Base-by-base conservation (phyloP, 1,139 yeast species). In the Chernovozyma aurita region DNA sequence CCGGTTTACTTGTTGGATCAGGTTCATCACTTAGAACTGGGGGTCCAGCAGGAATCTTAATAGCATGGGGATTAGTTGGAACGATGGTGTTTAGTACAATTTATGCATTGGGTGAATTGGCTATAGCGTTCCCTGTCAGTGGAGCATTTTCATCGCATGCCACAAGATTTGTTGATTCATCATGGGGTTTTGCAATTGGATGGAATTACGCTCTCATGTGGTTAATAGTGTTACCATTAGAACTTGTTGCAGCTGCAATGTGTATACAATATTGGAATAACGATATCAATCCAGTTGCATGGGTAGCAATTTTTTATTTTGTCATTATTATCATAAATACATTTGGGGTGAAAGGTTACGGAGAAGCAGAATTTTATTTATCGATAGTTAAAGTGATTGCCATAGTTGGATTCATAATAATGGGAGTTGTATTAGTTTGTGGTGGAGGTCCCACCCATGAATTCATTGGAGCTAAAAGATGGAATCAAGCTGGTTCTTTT, bases 61-160 rank as follows among this genome's bases (percentile, higher is more conserved):
- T 81, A 39, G 88, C 88, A 39, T 85, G 80, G 53, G 75, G 76
- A 35, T 60, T 80, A 32, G 72, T 84, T 43, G 85, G 88, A 31
- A 67, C 83, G 6, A 70, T 83, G 74, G 76, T 86, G 47, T 84
- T 77, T 61, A 74, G 78, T 49, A 82, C 85, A 32, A 81, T 85
- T 50, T 90, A 85, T 54, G 80, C 92, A n/a, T 76, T 87, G 38
- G 94, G 95, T 45, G 96, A 87, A 59, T 57, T 86, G 54, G 87
- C 94, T 32, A 85, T 84, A 28, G 71, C 80, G 12, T 85, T 80
- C 59, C 90, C 94, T 5, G 79, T 85, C 31, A 69, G 84, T 38
- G 95, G 95, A 48, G 86, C 90, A 2, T 85, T 84, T 59, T 73
- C 83, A 31, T 76, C 83, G 39, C 85, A 80, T 56, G 76, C 86